phyloP scores from a whole-genome alignment of 148 eudicot species.

The Fagopyrum homotropicum region DNA sequence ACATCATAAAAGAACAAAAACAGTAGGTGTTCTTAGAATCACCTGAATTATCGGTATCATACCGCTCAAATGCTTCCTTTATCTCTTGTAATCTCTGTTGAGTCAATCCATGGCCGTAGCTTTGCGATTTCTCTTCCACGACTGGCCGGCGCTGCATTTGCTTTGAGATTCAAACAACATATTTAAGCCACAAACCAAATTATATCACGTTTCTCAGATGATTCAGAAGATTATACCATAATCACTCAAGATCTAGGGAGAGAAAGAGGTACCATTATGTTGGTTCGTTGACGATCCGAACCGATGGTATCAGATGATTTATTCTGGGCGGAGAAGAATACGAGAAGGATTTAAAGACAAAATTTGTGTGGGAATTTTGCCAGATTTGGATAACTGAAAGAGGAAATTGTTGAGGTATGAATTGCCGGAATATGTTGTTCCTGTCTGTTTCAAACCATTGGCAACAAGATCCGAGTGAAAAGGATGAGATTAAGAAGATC shows the following conservation, averaged over 20 bases:
- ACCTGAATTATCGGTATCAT: constrained; percentile 98
- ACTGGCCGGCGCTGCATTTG: not conserved
- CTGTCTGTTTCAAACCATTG: not conserved
- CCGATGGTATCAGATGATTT: not conserved
- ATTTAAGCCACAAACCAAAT: too few species aligned
- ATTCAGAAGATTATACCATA: not conserved
- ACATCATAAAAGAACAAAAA: not conserved
- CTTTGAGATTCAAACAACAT: not conserved
- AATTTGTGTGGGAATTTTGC: too few species aligned
- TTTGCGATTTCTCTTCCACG: constrained; percentile 64
- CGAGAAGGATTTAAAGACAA: not conserved
- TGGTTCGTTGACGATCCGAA: not conserved
- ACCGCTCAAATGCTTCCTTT: constrained; percentile 91
- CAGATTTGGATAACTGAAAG: not conserved
- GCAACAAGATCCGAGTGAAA: constrained; percentile 6
- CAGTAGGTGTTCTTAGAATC: not conserved
- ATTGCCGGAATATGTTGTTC: not conserved
- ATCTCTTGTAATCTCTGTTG: constrained; percentile 91
- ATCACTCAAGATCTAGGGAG: not conserved
- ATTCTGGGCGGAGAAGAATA: too few species aligned
- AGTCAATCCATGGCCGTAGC: constrained; percentile 61
- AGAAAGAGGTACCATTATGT: not conserved
- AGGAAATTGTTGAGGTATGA: not conserved
- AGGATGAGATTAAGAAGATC: not conserved
- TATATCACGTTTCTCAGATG: not conserved